Percentiles rank a stretch among this genome's conserved stretches.
Conservation (phyloP, 495 filamentous ascomycete species). For the Cladorrhinum samala region DNA sequence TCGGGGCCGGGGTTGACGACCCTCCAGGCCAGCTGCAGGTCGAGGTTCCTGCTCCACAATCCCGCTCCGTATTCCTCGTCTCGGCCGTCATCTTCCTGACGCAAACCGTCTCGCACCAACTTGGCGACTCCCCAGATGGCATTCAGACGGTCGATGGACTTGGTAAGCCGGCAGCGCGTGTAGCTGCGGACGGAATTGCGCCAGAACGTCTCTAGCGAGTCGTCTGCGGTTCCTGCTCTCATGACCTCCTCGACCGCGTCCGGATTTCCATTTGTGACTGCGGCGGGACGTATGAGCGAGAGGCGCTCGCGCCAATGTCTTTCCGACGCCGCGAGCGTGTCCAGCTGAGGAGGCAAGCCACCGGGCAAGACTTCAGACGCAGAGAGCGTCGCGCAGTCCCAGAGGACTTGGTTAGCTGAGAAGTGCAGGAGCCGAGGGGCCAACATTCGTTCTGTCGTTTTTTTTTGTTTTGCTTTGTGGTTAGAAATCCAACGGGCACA, state of each 20-base stretch:
- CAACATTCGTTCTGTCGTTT: constrained; percentile 28
- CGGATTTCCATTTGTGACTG: not conserved
- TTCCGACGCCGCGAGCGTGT: constrained; percentile 2
- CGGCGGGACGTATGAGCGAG: not conserved
- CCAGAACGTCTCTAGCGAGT: constrained; percentile 13
- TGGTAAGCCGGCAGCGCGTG: constrained; percentile 6
- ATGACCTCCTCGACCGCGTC: not conserved
- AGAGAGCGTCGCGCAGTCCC: constrained; percentile 22
- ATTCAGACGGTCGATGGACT: constrained; percentile 4
- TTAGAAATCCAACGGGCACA: not conserved
- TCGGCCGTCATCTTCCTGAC: constrained; percentile 2
- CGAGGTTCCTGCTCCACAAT: constrained; percentile 3
- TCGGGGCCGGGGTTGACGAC: constrained; percentile 3
- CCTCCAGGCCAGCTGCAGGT: constrained; percentile 10
- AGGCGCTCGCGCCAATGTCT: constrained; percentile 14
- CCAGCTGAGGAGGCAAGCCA: constrained; percentile 9
- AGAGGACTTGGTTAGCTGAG: constrained; percentile 20
- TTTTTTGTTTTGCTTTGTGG: too few species aligned
- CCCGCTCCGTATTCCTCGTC: constrained; percentile 11
- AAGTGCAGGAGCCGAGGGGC: constrained; percentile 23
- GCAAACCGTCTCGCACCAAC: not conserved
- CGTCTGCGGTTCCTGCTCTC: constrained; percentile 5
- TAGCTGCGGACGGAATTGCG: constrained; percentile 7
- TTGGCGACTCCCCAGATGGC: constrained; percentile 17
- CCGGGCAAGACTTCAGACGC: constrained; percentile 4